A percentile compares a stretch with the other conserved stretches of the same genome.
These are phyloP conservation scores for Candida sp. DNA, from an alignment of 1,139 yeast species.

Conservation along the genomic window DNA sequence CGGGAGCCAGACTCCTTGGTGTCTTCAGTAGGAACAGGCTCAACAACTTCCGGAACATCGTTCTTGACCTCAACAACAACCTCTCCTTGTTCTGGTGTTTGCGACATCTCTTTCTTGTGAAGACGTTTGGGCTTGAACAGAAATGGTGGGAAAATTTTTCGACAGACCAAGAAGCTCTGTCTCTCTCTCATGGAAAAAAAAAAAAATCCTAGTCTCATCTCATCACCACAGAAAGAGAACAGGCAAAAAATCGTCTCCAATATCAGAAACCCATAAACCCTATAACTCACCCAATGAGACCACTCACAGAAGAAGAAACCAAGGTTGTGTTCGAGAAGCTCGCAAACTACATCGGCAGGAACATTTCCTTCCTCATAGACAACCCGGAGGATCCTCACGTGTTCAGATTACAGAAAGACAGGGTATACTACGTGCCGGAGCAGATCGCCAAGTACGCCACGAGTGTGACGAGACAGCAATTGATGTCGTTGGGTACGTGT, in stretches of 20 bases:
- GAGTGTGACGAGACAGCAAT: conserved; percentile 82
- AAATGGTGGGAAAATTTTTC: not conserved
- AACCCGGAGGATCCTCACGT: conserved; percentile 93
- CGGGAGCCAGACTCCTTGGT: not conserved
- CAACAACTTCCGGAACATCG: not conserved
- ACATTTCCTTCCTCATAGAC: conserved; percentile 86
- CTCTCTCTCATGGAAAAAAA: not conserved
- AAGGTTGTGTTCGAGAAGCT: conserved; percentile 95
- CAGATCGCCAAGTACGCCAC: conserved; percentile 87
- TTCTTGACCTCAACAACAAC: not conserved
- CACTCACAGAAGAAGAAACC: conserved; percentile 96
- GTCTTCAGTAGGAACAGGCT: not conserved
- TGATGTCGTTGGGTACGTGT: conserved; percentile 94
- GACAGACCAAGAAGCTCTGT: not conserved
- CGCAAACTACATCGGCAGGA: conserved; percentile 95
- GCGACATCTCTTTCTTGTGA: not conserved
- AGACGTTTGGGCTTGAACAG: not conserved
- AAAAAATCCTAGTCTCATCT: conserved; percentile 6
- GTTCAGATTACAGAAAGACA: conserved; percentile 92
- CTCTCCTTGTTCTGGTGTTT: not conserved
- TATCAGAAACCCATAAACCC: not conserved
- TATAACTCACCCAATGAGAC: conserved; percentile 67
- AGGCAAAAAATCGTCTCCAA: not conserved
- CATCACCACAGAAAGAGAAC: not conserved
- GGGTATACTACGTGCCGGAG: conserved; percentile 93